phyloP scores from a whole-genome alignment of 1,139 yeast genomes.

The Suhomyces panamericanus region DNA sequence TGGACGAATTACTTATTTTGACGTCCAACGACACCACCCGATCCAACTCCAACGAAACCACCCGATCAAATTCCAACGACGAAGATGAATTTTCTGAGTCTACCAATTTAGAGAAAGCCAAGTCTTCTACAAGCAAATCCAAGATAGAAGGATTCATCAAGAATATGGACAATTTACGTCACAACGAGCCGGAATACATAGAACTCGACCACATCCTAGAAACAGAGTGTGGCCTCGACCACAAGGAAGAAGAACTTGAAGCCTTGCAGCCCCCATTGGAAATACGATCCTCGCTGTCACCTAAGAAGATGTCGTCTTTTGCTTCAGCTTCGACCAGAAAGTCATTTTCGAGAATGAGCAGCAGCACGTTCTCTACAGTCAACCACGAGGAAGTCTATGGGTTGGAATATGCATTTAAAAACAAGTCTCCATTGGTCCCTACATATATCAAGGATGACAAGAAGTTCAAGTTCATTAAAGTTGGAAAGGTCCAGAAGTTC shows the following conservation, averaged over 20 bases:
- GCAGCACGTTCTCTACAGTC: slow-evolving; percentile 26
- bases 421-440: slow-evolving; percentile 35
- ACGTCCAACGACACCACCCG: slow-evolving; percentile 24
- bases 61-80: slow-evolving; percentile 18
- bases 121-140: slow-evolving; percentile 1
- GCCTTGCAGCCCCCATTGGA: slow-evolving; percentile 12
- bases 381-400: slow-evolving; percentile 23
- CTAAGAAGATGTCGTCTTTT: slow-evolving; percentile 13
- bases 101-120: not conserved
- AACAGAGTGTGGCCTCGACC: slow-evolving; percentile 16
- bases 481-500: slow-evolving; percentile 51
- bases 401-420: slow-evolving; percentile 35
- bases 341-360: slow-evolving; percentile 20
- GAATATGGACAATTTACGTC: slow-evolving; percentile 35
- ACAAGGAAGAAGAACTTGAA: slow-evolving; percentile 5
- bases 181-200: slow-evolving; percentile 27
- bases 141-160: slow-evolving; percentile 23
- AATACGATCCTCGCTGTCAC: slow-evolving; percentile 4
- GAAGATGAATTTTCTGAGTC: slow-evolving; percentile 12
- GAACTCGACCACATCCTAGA: slow-evolving; percentile 17
- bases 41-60: slow-evolving; percentile 24
- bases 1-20: slow-evolving; percentile 24
- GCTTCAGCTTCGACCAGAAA: slow-evolving; percentile 21
- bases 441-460: slow-evolving; percentile 44
- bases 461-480: slow-evolving; percentile 48